phyloP scores from a whole-genome alignment of 2,329 filamentous ascomycete genomes.

The Alternaria panax region DNA sequence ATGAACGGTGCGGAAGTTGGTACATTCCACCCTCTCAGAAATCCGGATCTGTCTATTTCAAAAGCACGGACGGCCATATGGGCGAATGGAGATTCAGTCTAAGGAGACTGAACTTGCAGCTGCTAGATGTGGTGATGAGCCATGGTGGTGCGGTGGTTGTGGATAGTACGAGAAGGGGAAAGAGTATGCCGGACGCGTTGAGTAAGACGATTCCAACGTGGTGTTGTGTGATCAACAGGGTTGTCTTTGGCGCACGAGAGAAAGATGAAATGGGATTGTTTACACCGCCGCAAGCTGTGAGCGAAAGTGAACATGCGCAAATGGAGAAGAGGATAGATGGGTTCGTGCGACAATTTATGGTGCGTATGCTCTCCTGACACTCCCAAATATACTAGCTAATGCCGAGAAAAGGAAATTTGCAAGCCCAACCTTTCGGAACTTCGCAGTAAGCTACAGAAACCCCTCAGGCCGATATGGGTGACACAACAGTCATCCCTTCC shows the following conservation, averaged over 20 bases:
- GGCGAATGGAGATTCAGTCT: conserved; percentile 91
- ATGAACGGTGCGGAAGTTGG: conserved; percentile 96
- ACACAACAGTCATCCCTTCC: conserved; percentile 70
- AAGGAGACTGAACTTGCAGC: conserved; percentile 81
- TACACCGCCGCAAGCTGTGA: conserved; percentile 75
- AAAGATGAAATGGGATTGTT: conserved; percentile 57
- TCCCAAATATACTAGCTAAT: conserved; percentile 3
- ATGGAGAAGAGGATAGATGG: conserved; percentile 70
- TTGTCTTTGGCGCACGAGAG: conserved; percentile 72
- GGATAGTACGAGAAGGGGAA: conserved; percentile 90
- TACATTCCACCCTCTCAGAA: conserved; percentile 76
- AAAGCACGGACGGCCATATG: conserved; percentile 94
- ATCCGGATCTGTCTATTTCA: conserved; percentile 86
- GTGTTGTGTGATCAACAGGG: conserved; percentile 84
- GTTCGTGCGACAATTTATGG: conserved; percentile 61
- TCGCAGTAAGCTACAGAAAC: conserved; percentile 68
- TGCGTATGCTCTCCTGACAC: conserved; percentile 28
- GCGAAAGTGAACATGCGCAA: conserved; percentile 78
- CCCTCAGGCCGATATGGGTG: conserved; percentile 80
- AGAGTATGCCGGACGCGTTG: conserved; percentile 94
- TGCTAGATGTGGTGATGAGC: conserved; percentile 72
- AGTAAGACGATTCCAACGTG: conserved; percentile 94
- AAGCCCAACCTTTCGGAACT: conserved; percentile 66
- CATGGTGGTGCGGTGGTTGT: conserved; percentile 84
- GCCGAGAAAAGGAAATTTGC: conserved; percentile 57